A percentile compares a stretch with the other conserved stretches of the same genome.
Conservation (phyloP, 2,329 filamentous ascomycete genomes). For the Tolypocladium tundrense region DNA sequence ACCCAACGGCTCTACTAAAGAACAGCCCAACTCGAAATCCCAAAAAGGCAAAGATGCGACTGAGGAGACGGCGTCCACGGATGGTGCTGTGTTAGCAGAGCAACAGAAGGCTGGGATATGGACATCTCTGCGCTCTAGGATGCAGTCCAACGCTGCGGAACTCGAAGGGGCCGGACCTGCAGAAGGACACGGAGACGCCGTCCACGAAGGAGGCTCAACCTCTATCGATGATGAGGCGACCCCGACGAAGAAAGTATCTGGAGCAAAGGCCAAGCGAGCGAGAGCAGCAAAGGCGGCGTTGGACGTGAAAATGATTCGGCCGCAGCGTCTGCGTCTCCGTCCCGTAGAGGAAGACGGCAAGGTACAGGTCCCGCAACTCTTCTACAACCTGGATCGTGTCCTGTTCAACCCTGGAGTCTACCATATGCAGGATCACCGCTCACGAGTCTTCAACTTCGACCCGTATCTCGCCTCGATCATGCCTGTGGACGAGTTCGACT, state of each 20-base stretch:
- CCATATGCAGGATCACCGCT: conserved; percentile 77
- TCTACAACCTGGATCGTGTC: conserved; percentile 75
- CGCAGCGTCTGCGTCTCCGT: conserved; percentile 13
- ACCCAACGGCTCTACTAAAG: neutral
- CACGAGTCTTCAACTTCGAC: conserved; percentile 91
- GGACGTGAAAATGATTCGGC: conserved; percentile 17
- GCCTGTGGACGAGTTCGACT: conserved; percentile 89
- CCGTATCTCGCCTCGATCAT: conserved; percentile 89
- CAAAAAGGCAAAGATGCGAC: neutral
- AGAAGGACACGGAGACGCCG: neutral
- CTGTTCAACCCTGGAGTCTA: conserved; percentile 94
- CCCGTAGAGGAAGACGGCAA: conserved; percentile 22
- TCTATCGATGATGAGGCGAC: neutral
- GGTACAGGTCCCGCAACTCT: conserved; percentile 45
- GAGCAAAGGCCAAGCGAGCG: conserved; percentile 3
- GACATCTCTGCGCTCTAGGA: conserved; percentile 17
- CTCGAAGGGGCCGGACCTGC: neutral
- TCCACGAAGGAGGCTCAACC: neutral
- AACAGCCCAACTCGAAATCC: neutral
- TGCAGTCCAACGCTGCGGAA: conserved; percentile 7
- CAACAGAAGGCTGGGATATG: conserved; percentile 10
- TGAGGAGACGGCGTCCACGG: neutral
- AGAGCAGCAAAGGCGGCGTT: conserved; percentile 4
- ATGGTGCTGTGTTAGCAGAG: neutral
- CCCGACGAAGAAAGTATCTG: neutral